Evolutionary conservation across 2,329 filamentous ascomycete species (phyloP), one percentile per base, ranked within the genome.

Genomic region (Knoxdaviesia capensis): DNA sequence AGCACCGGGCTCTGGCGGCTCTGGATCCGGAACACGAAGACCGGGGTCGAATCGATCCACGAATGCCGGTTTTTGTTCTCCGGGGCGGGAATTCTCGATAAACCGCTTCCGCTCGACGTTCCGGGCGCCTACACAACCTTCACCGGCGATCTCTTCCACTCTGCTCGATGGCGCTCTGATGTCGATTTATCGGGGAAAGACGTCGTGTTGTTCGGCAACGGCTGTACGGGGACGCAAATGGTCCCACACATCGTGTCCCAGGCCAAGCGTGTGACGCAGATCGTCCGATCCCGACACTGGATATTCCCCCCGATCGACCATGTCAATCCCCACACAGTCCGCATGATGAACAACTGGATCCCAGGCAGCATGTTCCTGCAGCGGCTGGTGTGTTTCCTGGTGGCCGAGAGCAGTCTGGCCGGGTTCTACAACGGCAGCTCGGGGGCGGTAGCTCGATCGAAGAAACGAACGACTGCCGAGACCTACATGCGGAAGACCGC

Each of bases 121-220:
- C 59, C 64, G 0, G 72, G 71, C 0, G 46, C 68, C 0, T 48
- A 62, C 20, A 20, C 20, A 2, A 56, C 54, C n/a, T 78, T 73
- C 54, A 53, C 61, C 41, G 72, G 71, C 6, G 50, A 55, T 6
- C 53, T 74, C 4, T 59, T 74, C 37, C 72, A 77, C 50, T 68
- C 68, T 0, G 65, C 72, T 1, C 58, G 62, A 34, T 78, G 70
- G 70, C 62, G 69, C 1, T 52, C 65, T 5, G 59, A 63, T 11
- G 54, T 69, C 6, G 59, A 68, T n/a, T 53, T 71, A 6, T 51
- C 51, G 2, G 62, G 55, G 30, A 69, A 69, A 46, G 56, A 57
- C 7, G 65, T 71, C 29, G 62, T 63, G 5, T 52, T 74, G n/a
- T 64, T 75, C 40, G 71, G 71, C 10, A 71, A 58, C 39, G 71